Base-by-base conservation (phyloP, 371 early-diverging fungal genomes). In the Homolaphlyctis polyrhiza region DNA sequence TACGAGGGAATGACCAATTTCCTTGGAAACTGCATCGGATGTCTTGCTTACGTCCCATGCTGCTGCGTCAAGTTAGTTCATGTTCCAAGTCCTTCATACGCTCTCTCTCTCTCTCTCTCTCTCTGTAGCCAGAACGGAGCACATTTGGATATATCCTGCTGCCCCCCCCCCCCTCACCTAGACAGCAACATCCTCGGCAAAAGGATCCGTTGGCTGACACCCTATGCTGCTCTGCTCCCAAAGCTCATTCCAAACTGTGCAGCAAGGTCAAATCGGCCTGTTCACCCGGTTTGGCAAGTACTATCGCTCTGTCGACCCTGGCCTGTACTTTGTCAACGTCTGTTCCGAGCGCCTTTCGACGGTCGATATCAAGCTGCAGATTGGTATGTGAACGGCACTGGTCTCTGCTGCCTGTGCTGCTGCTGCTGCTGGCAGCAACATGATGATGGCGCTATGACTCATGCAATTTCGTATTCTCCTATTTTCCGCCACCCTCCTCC, bases 221-320 rank as follows among this genome's bases (percentile, higher is more conserved):
- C n/a, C n/a, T n/a, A n/a, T n/a, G n/a, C n/a, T n/a, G n/a, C n/a
- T n/a, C n/a, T n/a, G 47, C 18, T 25, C 8, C 18, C 47, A 27
- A 18, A 55, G 55, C 35, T n/a, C 55, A 4, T 55, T 8, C 35
- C 55, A 86, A 60, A 66, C 76, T 18, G 78, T 93, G 11, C 70
- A 75, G 3, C 89, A 89, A 71, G 90, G 90, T 28, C 70, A 67
- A 43, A 89, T 94, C 35, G 95, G 90, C 4, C 68, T 94, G 2
- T 76, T 94, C 3, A 78, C 85, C 35, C 79, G 87, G 6, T 94
- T 91, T 71, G 95, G 95, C 14, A 84, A 88, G 43, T 93, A 85
- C 71, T 91, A 90, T 80, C 89, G 88, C 36, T 86, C 85, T n/a
- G 91, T 90, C 0, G 93, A 94, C 73, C 95, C 95, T 16, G 95